These are phyloP conservation scores for Mrakia frigida DNA, from an alignment of 768 basidiomycete species.

Conservation along the genomic window DNA sequence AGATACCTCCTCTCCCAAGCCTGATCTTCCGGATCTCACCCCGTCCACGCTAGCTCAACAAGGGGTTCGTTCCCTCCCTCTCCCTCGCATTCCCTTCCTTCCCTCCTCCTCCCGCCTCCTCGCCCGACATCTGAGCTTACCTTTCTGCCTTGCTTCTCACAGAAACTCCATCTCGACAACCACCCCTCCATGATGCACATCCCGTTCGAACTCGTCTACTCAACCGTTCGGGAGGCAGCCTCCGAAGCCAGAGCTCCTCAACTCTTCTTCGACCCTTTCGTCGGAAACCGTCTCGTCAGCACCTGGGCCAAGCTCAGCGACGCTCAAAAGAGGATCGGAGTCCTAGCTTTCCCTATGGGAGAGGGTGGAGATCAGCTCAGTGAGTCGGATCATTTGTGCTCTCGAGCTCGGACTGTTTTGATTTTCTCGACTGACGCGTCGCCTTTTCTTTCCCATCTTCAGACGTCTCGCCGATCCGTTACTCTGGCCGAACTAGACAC, in stretches of 20 bases:
- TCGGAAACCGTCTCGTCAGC: slow-evolving; percentile 26
- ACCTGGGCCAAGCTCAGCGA: slow-evolving; percentile 19
- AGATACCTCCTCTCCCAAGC: slow-evolving; percentile 33
- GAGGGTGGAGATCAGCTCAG: slow-evolving; percentile 25
- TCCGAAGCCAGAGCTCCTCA: background rate
- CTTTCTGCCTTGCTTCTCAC: background rate
- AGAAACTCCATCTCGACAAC: slow-evolving; percentile 27
- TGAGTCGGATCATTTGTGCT: background rate
- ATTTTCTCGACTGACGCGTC: background rate
- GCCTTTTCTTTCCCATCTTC: background rate
- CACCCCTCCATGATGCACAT: slow-evolving; percentile 21
- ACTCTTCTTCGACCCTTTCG: slow-evolving; percentile 16
- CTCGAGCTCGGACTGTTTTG: background rate
- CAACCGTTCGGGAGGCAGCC: background rate
- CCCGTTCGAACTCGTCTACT: slow-evolving; percentile 22
- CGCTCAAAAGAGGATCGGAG: background rate
- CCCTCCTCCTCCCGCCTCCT: background rate
- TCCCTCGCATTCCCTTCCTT: background rate
- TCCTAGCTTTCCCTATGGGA: slow-evolving; percentile 21
- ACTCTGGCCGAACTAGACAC: background rate
- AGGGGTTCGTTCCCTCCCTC: background rate
- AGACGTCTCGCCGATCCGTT: slow-evolving; percentile 28
- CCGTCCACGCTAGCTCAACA: slow-evolving; percentile 35
- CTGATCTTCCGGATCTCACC: slow-evolving; percentile 34
- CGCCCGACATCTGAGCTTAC: background rate